phyloP scores from a whole-genome alignment of 192 early-diverging fungal genomes.

The Backusella luteola region DNA sequence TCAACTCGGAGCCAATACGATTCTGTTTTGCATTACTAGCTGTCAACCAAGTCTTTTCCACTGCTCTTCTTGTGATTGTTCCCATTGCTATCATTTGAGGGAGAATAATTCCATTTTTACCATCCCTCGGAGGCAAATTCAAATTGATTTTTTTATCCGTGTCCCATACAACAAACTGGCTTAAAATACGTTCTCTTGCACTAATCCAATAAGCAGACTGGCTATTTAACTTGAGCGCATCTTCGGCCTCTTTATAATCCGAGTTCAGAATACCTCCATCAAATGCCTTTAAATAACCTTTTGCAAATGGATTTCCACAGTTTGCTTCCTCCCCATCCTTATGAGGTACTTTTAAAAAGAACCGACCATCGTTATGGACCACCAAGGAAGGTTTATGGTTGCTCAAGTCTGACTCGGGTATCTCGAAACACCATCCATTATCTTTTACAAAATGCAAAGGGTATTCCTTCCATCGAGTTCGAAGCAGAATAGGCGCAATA shows the following conservation, averaged over 20 bases:
- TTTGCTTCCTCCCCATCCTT: slow-evolving; percentile 75
- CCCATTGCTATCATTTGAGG: slow-evolving; percentile 94
- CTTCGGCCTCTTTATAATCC: slow-evolving; percentile 63
- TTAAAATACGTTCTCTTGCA: slow-evolving; percentile 72
- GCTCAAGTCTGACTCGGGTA: slow-evolving; percentile 6
- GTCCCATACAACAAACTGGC: slow-evolving; percentile 88
- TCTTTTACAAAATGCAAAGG: slow-evolving; percentile 69
- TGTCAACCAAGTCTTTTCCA: slow-evolving; percentile 95
- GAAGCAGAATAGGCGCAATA: slow-evolving; percentile 77
- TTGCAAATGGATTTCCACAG: slow-evolving; percentile 86
- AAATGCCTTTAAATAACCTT: slow-evolving; percentile 74
- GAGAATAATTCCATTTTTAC: slow-evolving; percentile 72
- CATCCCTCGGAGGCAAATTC: slow-evolving; percentile 35
- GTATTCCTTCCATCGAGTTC: slow-evolving; percentile 78
- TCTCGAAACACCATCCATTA: slow-evolving; percentile 82
- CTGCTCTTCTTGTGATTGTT: slow-evolving; percentile 90
- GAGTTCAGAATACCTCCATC: slow-evolving; percentile 80
- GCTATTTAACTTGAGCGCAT: slow-evolving; percentile 74
- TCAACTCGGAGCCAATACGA: slow-evolving; percentile 92
- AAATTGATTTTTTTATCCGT: slow-evolving; percentile 41
- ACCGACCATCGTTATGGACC: slow-evolving; percentile 35
- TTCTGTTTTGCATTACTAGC: slow-evolving; percentile 90
- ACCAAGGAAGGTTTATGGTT: slow-evolving; percentile 34
- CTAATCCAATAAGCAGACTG: slow-evolving; percentile 92
- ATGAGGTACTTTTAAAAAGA: slow-evolving; percentile 77